Evolutionary conservation across 169 alveolate species (phyloP).

Genomic region (Eimeria necatrix): DNA sequence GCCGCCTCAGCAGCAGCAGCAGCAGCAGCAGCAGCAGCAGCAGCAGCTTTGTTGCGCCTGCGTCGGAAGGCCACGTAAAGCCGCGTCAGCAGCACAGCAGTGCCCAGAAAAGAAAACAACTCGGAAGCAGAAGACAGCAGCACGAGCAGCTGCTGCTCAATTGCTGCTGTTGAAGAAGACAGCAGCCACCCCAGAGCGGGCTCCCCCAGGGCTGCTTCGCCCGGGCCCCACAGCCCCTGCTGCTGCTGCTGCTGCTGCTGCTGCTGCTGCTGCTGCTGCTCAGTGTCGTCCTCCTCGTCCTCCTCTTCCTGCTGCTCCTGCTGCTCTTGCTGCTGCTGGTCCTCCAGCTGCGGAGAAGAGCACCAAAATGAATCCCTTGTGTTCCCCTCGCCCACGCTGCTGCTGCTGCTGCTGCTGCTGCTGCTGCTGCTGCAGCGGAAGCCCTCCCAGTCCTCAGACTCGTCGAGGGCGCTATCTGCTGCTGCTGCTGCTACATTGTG

Average conservation of each 20-base stretch:
- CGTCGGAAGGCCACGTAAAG: conserved; percentile 20
- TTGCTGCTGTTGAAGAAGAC: conserved; percentile 20
- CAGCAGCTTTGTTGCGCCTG: neutral
- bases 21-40: conserved; percentile 43
- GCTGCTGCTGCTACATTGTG: conserved; percentile 24
- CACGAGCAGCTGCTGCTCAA: conserved; percentile 68
- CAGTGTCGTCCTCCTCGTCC: neutral
- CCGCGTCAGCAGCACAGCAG: conserved; percentile 57
- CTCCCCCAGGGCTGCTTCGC: neutral
- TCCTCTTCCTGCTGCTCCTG: neutral
- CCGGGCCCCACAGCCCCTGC: neutral
- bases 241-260: neutral
- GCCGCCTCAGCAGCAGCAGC: neutral
- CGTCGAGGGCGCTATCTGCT: neutral
- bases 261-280: neutral
- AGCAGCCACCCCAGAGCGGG: conserved; percentile 50
- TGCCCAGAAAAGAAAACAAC: conserved; percentile 1
- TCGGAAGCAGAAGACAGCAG: conserved; percentile 26
- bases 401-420: conserved; percentile 16
- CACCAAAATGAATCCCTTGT: too few species aligned
- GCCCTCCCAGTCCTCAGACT: neutral
- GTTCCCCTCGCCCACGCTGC: neutral
- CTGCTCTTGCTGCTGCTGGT: neutral
- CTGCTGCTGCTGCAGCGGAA: conserved; percentile 39
- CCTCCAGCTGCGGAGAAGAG: neutral